Evolutionary conservation across 2,329 filamentous ascomycete species (phyloP), one percentile per base, ranked within the genome.

Genomic region (Thermothelomyces thermophilus): DNA sequence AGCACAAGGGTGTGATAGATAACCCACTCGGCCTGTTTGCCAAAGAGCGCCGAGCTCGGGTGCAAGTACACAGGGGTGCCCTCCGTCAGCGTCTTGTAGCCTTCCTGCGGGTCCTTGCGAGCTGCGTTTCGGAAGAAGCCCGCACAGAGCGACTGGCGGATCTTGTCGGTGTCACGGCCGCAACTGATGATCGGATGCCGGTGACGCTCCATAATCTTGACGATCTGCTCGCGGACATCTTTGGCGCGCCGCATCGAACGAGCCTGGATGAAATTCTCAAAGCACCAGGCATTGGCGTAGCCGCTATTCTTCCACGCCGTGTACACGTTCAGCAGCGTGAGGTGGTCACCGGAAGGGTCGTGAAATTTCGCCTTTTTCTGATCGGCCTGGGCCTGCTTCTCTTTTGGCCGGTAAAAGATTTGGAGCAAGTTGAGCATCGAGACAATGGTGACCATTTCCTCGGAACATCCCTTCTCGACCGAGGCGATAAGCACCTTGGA

Each of bases 311-410:
- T 95, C 93, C 93, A 98, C n/a, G 80, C 83, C 63, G 96, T 95
- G 73, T 95, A 98, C 0, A 98, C 90, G 60, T 98, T 98, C 37
- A 98, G 80, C 0, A 97, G 76, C 0, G 93, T 98, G 11, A 98
- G 75, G 63, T 98, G 93, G 64, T 98, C 93, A 46, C 93, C 93
- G 50, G 89, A 83, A 0, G 91, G 87, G 62, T 98, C 93, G 70
- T 96, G 89, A 70, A 98, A 98, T 66, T 96, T 96, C 57, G 90
- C 78, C 69, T 96, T 96, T 74, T 97, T 97, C 68, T 96, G 88
- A 64, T 98, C 93, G 3, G 94, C 93, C 66, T 95, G 89, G 41
- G 87, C 79, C 64, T 97, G 91, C 71, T 98, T 98, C 65, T 98
- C 94, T 63, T 96, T 95, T 0, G 94, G 93, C 0, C 94, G 84